These are phyloP conservation scores for Elaeis oleifera DNA, from an alignment of 202 grass and related monocot genomes.

Conservation along the genomic window DNA sequence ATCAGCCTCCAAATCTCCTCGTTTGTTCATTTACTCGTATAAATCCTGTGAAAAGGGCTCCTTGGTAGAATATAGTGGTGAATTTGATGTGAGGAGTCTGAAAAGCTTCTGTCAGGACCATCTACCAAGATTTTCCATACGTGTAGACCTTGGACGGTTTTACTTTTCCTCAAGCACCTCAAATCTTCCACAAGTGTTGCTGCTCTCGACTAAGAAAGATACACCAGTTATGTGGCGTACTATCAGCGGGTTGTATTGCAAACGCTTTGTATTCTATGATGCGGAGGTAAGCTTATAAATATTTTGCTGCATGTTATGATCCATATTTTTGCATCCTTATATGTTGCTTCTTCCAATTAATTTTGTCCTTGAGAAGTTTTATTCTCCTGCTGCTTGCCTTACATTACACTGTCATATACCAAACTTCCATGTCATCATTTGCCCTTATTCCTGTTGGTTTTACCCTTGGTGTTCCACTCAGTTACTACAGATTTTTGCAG, in stretches of 20 bases:
- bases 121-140: slow-evolving; percentile 80
- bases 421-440: too few relatives aligned
- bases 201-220: slow-evolving; percentile 82
- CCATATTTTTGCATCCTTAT: neutral
- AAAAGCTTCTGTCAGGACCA: slow-evolving; percentile 84
- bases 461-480: too few relatives aligned
- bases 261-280: slow-evolving; percentile 66
- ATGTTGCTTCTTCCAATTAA: neutral
- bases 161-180: slow-evolving; percentile 40
- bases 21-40: slow-evolving; percentile 83
- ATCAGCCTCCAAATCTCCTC: slow-evolving; percentile 43
- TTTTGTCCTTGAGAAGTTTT: neutral
- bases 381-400: too few relatives aligned
- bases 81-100: slow-evolving; percentile 65
- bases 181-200: slow-evolving; percentile 66
- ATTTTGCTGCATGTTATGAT: neutral
- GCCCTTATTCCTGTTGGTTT: too few relatives aligned
- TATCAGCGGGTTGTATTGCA: slow-evolving; percentile 70
- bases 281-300: slow-evolving; percentile 48
- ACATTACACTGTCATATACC: too few relatives aligned
- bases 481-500: too few relatives aligned
- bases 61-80: slow-evolving; percentile 77
- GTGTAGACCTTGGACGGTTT: slow-evolving; percentile 51
- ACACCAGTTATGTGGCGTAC: slow-evolving; percentile 81
- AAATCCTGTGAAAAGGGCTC: slow-evolving; percentile 51